phyloP scores from a whole-genome alignment of 306 rosid species.

The Gleditsia sinensis region DNA sequence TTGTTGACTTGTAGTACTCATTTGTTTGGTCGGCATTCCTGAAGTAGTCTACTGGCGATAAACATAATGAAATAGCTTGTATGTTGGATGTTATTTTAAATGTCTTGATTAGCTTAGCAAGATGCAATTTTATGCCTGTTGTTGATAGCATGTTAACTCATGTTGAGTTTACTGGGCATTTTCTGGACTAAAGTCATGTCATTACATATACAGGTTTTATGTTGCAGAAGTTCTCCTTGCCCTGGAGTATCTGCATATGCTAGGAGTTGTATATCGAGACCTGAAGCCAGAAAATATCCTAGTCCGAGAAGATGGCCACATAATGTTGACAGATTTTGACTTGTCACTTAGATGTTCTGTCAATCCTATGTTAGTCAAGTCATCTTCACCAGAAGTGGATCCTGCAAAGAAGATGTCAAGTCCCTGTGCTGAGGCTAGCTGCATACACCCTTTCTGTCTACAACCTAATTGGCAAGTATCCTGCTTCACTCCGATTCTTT shows the following conservation, averaged over 20 bases:
- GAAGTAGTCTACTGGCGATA: too few species aligned
- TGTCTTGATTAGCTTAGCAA: neutral
- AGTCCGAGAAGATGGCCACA: constrained; percentile 98
- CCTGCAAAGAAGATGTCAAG: constrained; percentile 57
- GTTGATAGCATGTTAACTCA: neutral
- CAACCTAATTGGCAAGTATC: constrained; percentile 98
- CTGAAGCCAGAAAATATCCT: constrained; percentile 93
- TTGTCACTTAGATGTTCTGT: constrained; percentile 88
- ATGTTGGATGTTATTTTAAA: neutral
- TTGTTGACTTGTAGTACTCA: constrained; percentile 9
- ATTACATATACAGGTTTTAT: constrained; percentile 68
- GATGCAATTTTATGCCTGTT: neutral
- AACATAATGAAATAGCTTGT: too few species aligned
- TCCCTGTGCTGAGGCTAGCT: constrained; percentile 79
- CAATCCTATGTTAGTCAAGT: constrained; percentile 70
- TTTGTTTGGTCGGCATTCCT: neutral
- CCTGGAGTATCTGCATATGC: constrained; percentile 95
- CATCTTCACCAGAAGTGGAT: constrained; percentile 64
- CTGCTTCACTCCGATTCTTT: constrained; percentile 86
- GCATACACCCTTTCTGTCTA: constrained; percentile 95
- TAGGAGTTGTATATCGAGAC: constrained; percentile 94
- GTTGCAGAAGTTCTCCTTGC: constrained; percentile 95
- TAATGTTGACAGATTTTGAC: constrained; percentile 96
- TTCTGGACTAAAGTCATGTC: constrained; percentile 25
- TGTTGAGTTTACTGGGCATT: constrained; percentile 1